Evolutionary conservation across 495 filamentous ascomycete genomes (phyloP).

Genomic region (Halenospora varia): DNA sequence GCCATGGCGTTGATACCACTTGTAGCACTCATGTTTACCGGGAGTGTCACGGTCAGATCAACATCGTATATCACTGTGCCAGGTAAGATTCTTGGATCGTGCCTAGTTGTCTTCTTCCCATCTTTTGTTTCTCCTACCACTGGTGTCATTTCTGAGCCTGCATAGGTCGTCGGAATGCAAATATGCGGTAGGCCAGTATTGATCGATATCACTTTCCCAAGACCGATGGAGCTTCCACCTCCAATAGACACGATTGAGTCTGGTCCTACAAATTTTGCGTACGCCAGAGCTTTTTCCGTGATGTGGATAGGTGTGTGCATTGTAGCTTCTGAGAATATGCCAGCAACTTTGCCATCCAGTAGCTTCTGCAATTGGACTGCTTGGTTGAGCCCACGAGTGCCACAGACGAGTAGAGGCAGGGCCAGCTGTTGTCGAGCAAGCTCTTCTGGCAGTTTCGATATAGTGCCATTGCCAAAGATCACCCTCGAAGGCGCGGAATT

Average conservation of each 20-base stretch:
- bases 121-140: slow-evolving; percentile 64
- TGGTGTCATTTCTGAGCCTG: slow-evolving; percentile 66
- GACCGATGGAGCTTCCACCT: slow-evolving; percentile 61
- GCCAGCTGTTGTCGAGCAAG: slow-evolving; percentile 49
- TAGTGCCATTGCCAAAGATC: slow-evolving; percentile 58
- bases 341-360: slow-evolving; percentile 46
- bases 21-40: slow-evolving; percentile 52
- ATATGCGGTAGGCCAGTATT: slow-evolving; percentile 61
- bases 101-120: slow-evolving; percentile 60
- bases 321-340: slow-evolving; percentile 58
- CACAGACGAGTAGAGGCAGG: slow-evolving; percentile 55
- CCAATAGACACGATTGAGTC: slow-evolving; percentile 59
- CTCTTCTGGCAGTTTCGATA: slow-evolving; percentile 57
- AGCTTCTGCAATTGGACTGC: slow-evolving; percentile 42
- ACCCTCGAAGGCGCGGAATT: slow-evolving; percentile 54
- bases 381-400: slow-evolving; percentile 51
- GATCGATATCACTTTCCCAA: slow-evolving; percentile 65
- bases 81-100: slow-evolving; percentile 61
- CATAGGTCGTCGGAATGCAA: slow-evolving; percentile 66
- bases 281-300: slow-evolving; percentile 56
- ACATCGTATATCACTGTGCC: slow-evolving; percentile 68
- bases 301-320: slow-evolving; percentile 67
- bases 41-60: slow-evolving; percentile 63
- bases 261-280: slow-evolving; percentile 41
- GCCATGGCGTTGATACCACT: slow-evolving; percentile 70